Evolutionary conservation across 2,329 filamentous ascomycete genomes (phyloP).

Genomic region (Lachnellula arida): DNA sequence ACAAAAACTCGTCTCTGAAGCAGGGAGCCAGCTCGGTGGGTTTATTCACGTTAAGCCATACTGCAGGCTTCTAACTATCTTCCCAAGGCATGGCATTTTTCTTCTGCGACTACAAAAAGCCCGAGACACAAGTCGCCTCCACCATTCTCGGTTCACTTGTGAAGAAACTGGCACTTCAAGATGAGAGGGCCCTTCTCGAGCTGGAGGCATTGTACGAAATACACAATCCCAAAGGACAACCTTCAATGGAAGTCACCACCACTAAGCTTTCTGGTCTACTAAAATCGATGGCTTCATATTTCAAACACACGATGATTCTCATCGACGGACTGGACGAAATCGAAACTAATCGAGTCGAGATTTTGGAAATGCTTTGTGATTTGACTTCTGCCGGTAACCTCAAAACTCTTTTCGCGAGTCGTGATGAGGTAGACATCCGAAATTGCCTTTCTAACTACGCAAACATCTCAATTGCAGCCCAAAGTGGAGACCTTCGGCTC

Average conservation of each 20-base stretch:
- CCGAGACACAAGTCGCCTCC: slow-evolving; percentile 11
- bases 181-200: not conserved
- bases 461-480: slow-evolving; percentile 14
- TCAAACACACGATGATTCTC: not conserved
- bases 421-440: slow-evolving; percentile 11
- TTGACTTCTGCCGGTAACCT: no score
- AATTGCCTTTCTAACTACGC: slow-evolving; percentile 1
- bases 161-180: slow-evolving; percentile 30
- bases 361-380: no score
- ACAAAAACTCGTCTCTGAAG: no score
- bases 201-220: not conserved
- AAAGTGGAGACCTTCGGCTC: slow-evolving; percentile 12
- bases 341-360: not conserved
- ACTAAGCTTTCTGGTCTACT: no score
- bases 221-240: no score
- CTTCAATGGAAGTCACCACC: no score
- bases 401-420: no score
- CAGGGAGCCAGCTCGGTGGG: no score
- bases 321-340: slow-evolving; percentile 8
- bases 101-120: slow-evolving; percentile 33
- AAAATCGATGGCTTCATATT: not conserved
- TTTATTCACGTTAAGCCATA: no score
- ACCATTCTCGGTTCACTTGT: slow-evolving; percentile 29
- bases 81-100: slow-evolving; percentile 19
- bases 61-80: no score